phyloP scores from a whole-genome alignment of 129 eudicot genomes.

The carrot (Daucus carota) region DNA sequence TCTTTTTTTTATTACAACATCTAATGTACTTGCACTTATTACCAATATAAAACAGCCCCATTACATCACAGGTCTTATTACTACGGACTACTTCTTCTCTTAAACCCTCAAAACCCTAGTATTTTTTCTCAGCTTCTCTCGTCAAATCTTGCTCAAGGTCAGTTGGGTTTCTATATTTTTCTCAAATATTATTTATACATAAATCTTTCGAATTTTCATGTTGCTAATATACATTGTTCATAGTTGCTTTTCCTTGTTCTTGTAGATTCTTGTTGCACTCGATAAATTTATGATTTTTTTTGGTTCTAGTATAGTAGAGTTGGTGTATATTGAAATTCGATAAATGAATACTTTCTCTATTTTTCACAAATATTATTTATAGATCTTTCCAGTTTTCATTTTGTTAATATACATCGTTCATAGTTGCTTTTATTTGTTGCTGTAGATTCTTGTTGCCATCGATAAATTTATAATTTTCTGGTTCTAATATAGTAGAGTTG shows the following conservation, averaged over 20 bases:
- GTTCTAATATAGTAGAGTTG: too few relatives aligned
- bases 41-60: constrained; percentile 22
- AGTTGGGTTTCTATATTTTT: not conserved
- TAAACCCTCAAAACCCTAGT: not conserved
- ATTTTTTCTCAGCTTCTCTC: not conserved
- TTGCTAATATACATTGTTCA: not conserved
- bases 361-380: not conserved
- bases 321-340: too few relatives aligned
- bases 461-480: not conserved
- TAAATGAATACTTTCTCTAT: too few relatives aligned
- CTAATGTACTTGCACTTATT: not conserved
- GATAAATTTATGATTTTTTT: not conserved
- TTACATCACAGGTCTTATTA: not conserved
- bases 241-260: not conserved
- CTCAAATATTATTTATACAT: too few relatives aligned
- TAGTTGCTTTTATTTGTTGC: not conserved
- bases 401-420: not conserved
- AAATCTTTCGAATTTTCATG: too few relatives aligned
- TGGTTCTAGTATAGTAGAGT: too few relatives aligned
- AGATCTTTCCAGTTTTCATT: too few relatives aligned
- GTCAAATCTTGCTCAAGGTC: not conserved
- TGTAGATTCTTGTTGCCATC: not conserved
- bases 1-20: not conserved
- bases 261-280: not conserved
- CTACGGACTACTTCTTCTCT: not conserved